These are phyloP conservation scores for Paramecium sonneborni DNA, from an alignment of 73 alveolate genomes.

Conservation along the genomic window DNA sequence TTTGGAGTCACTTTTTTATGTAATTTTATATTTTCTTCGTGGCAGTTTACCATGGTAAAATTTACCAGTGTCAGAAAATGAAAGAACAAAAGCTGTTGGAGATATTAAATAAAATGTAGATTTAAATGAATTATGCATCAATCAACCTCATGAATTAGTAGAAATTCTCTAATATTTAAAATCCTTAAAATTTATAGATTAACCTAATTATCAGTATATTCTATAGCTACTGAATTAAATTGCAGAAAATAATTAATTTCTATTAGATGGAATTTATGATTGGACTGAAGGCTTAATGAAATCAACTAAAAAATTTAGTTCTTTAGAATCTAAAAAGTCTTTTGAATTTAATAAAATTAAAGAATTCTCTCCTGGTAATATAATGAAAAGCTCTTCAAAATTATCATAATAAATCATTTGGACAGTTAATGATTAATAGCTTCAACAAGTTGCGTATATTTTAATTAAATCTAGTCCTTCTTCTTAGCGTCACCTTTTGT, in stretches of 20 bases:
- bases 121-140: constrained; percentile 78
- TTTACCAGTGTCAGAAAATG: constrained; percentile 81
- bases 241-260: constrained; percentile 22
- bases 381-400: constrained; percentile 22
- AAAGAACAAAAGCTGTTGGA: constrained; percentile 83
- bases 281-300: constrained; percentile 40
- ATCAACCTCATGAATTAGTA: constrained; percentile 83
- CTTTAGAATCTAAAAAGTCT: neutral
- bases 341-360: constrained; percentile 17
- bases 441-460: constrained; percentile 15
- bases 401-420: constrained; percentile 12
- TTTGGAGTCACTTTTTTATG: constrained; percentile 93
- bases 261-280: constrained; percentile 32
- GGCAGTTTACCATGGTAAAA: constrained; percentile 97
- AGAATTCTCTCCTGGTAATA: constrained; percentile 13
- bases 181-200: constrained; percentile 82
- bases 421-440: constrained; percentile 48
- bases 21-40: constrained; percentile 82
- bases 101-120: constrained; percentile 83
- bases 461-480: neutral
- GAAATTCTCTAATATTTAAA: constrained; percentile 75
- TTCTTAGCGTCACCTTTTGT: neutral
- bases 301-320: neutral
- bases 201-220: constrained; percentile 87
- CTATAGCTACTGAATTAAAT: neutral